phyloP scores from a whole-genome alignment of 2,329 filamentous ascomycete species.

The Colletotrichum orchidophilum region DNA sequence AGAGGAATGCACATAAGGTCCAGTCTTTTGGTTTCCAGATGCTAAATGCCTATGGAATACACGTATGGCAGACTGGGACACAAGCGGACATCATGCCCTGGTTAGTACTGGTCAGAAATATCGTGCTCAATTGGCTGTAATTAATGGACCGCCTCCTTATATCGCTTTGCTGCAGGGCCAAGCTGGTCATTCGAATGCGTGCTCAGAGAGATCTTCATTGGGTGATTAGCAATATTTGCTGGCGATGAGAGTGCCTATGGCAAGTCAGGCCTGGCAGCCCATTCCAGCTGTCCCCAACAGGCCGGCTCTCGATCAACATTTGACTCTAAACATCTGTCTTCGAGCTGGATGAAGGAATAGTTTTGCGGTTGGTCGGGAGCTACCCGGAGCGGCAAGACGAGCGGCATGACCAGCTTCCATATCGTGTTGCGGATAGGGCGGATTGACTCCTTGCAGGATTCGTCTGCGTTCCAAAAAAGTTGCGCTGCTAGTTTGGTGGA shows the following conservation, averaged over 20 bases:
- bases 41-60: too few relatives aligned
- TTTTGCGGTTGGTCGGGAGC: not conserved
- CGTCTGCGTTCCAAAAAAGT: not conserved
- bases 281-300: not conserved
- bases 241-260: not conserved
- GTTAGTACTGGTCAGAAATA: not conserved
- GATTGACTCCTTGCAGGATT: conserved; percentile 6
- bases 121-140: not conserved
- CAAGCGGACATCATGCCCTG: not conserved
- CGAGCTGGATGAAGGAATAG: not conserved
- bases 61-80: not conserved
- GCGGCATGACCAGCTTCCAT: not conserved
- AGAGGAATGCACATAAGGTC: not conserved
- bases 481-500: not conserved
- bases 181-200: not conserved
- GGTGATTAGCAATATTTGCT: not conserved
- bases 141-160: not conserved
- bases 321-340: not conserved
- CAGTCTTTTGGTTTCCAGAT: not conserved
- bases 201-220: not conserved
- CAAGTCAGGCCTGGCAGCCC: not conserved
- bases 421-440: not conserved
- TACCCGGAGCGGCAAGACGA: not conserved
- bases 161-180: not conserved
- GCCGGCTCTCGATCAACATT: not conserved